Conservation (phyloP, 140 eudicot species). For the Bidens hawaiensis region DNA sequence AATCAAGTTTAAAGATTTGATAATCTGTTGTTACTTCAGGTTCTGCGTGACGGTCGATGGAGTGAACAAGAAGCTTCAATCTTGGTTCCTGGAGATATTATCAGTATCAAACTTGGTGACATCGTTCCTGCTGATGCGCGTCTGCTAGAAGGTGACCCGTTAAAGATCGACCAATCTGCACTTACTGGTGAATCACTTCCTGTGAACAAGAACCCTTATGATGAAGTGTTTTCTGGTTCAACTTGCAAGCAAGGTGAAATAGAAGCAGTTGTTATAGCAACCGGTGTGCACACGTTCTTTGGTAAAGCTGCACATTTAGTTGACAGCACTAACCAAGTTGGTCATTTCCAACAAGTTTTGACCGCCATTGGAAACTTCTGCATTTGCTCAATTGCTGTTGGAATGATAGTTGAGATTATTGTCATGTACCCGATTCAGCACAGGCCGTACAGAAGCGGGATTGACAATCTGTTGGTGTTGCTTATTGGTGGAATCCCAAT, state of each 20-base stretch:
- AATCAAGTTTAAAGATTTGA: background rate
- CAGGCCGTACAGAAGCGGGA: slow-evolving; percentile 38
- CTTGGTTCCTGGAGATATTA: slow-evolving; percentile 49
- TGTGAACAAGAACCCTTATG: slow-evolving; percentile 45
- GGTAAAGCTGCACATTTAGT: slow-evolving; percentile 59
- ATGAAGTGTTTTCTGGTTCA: slow-evolving; percentile 50
- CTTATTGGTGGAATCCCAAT: slow-evolving; percentile 73
- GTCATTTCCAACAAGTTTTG: slow-evolving; percentile 47
- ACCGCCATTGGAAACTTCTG: slow-evolving; percentile 53
- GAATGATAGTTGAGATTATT: slow-evolving; percentile 40
- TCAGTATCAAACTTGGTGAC: slow-evolving; percentile 52
- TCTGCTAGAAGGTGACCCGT: slow-evolving; percentile 49
- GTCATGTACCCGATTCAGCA: slow-evolving; percentile 54
- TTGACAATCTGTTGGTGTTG: slow-evolving; percentile 47
- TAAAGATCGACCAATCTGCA: slow-evolving; percentile 52
- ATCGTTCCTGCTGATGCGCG: slow-evolving; percentile 54
- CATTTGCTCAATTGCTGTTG: slow-evolving; percentile 42
- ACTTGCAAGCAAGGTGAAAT: slow-evolving; percentile 54
- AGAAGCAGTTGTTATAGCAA: slow-evolving; percentile 50
- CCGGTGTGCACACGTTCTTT: slow-evolving; percentile 48
- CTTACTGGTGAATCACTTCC: slow-evolving; percentile 54
- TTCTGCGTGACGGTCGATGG: slow-evolving; percentile 51
- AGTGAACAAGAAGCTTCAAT: slow-evolving; percentile 47
- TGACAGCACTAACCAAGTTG: slow-evolving; percentile 46
- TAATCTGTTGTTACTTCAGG: slow-evolving; percentile 12